Evolutionary conservation across 176 grass and related monocot genomes (phyloP), one percentile per base, ranked within the genome.

Genomic region (Musa beccarii): DNA sequence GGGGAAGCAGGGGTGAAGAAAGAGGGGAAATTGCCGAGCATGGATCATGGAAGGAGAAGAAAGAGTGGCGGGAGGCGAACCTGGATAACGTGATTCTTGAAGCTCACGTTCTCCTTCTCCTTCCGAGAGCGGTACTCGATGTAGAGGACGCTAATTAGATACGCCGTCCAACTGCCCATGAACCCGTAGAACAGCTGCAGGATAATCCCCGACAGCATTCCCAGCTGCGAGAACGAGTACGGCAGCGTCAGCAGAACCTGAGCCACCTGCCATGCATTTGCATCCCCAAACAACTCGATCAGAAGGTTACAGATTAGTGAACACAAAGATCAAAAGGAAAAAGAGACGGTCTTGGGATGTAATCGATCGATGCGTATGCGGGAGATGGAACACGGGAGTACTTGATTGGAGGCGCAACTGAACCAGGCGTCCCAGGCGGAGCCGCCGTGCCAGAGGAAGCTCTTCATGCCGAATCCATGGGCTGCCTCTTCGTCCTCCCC

Each of bases 391-490:
- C n/a, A 24, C 0, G 10, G 11, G 12, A 12, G 21, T 79, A 79
- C 77, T 71, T 79, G 77, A 79, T 79, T 79, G 66, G 79, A 25
- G 75, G 49, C 73, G 57, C 34, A 59, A 78, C 61, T 66, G 71
- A 73, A 73, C 79, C 69, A 81, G 49, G 69, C 69, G 14, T 74
- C 59, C 69, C 71, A 74, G 16, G 59, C 29, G 59, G 76, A 49
- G 59, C 61, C 49, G 0, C 68, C 68, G 54, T 68, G 65, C 69
- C 54, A 53, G 17, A 12, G 84, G 15, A 92, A 8, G 86, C 65
- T 83, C 84, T 78, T 85, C 75, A 92, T 72, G 73, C 77, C 87
- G 49, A 87, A 86, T 24, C 63, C 63, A 24, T 24, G 20, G 0
- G 9, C 83, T 8, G 11, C 68, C 61, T 76, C 78, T 14, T 81